A percentile compares a stretch with the other conserved stretches of the same genome.
These are phyloP conservation scores for Rasamsonia emersonii DNA, from an alignment of 2,329 filamentous ascomycete genomes.

Conservation along the genomic window DNA sequence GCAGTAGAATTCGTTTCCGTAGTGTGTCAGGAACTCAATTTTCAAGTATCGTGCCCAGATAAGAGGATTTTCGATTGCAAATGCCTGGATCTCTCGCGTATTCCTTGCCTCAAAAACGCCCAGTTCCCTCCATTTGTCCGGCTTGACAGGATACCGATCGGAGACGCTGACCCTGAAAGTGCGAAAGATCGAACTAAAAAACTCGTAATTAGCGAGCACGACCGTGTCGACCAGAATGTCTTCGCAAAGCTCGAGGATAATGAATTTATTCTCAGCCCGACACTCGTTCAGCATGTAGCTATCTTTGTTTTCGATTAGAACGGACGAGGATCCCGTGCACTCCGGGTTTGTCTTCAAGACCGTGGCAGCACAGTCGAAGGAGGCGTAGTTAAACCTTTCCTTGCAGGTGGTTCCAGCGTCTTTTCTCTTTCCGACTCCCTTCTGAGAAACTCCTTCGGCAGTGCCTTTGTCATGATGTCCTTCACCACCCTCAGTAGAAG, in stretches of 20 bases:
- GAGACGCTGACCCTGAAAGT: conserved; percentile 87
- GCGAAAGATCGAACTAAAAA: conserved; percentile 95
- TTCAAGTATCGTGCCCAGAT: conserved; percentile 93
- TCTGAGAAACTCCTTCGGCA: conserved; percentile 39
- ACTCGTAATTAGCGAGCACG: conserved; percentile 97
- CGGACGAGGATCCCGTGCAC: conserved; percentile 77
- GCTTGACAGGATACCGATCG: conserved; percentile 86
- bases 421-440: conserved; percentile 63
- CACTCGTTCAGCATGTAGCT: conserved; percentile 97
- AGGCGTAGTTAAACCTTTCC: conserved; percentile 94
- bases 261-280: conserved; percentile 75
- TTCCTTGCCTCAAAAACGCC: conserved; percentile 88
- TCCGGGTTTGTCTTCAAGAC: conserved; percentile 82
- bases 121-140: conserved; percentile 82
- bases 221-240: conserved; percentile 82
- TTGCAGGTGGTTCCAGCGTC: conserved; percentile 97
- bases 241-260: conserved; percentile 90
- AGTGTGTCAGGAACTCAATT: conserved; percentile 87
- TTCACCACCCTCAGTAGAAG: conserved; percentile 16
- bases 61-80: conserved; percentile 84
- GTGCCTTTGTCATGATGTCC: conserved; percentile 19
- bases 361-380: conserved; percentile 92
- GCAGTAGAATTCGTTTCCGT: conserved; percentile 94
- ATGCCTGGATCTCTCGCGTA: conserved; percentile 86
- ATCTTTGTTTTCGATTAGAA: conserved; percentile 94